Conservation (phyloP, 176 grass and related monocot genomes). For the Avena atlantica region DNA sequence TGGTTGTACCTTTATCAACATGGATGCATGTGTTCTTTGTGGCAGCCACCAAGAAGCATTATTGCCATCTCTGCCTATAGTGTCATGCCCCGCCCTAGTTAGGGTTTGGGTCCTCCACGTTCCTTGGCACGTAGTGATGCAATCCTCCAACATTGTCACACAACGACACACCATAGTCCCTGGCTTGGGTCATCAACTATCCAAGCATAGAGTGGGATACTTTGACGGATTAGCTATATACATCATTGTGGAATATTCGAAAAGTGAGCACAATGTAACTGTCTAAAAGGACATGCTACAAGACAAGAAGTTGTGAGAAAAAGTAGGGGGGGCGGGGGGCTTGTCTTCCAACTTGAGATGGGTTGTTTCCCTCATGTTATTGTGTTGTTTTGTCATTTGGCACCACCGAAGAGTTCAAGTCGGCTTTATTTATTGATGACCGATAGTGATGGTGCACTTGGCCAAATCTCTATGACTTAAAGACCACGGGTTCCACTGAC, state of each 20-base stretch:
- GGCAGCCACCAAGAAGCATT: not conserved
- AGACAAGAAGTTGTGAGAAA: not conserved
- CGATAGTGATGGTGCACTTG: not conserved
- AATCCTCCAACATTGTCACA: not conserved
- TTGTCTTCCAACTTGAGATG: not conserved
- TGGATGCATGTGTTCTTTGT: not conserved
- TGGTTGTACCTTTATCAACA: not conserved
- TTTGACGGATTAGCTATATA: not conserved
- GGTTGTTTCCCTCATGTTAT: not conserved
- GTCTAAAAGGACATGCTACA: not conserved
- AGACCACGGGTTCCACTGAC: not conserved
- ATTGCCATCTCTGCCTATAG: not conserved
- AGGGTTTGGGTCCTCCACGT: not conserved
- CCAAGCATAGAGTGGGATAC: not conserved
- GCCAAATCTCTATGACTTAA: not conserved
- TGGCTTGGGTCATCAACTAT: not conserved
- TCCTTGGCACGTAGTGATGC: not conserved
- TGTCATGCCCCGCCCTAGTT: not conserved
- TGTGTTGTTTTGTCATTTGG: not conserved
- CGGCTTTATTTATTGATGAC: not conserved
- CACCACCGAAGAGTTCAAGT: not conserved
- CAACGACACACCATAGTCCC: not conserved
- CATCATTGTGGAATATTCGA: not conserved
- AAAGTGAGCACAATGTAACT: not conserved
- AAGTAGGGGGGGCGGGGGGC: not conserved